These are phyloP conservation scores for Dothiorella sarmentorum DNA, from an alignment of 2,329 filamentous ascomycete species.

Conservation along the genomic window DNA sequence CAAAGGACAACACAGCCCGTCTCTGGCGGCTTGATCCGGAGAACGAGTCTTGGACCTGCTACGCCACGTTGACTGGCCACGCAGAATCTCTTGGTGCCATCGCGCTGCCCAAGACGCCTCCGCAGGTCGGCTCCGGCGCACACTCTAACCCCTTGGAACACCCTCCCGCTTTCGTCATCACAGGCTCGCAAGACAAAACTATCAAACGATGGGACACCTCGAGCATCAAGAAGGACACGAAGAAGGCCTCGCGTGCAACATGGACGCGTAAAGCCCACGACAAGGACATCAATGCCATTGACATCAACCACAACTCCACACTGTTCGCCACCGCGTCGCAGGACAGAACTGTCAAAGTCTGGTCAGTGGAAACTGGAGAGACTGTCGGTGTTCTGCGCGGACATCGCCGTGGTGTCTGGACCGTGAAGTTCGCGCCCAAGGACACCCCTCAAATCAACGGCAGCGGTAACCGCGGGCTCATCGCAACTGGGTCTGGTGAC, in stretches of 20 bases:
- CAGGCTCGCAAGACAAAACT: constrained; percentile 92
- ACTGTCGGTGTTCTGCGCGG: constrained; percentile 87
- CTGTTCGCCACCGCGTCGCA: constrained; percentile 95
- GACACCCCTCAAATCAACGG: constrained; percentile 59
- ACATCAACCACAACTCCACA: constrained; percentile 69
- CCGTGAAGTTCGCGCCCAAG: constrained; percentile 81
- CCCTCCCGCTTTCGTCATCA: constrained; percentile 80
- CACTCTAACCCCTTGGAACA: constrained; percentile 71
- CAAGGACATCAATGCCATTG: constrained; percentile 96
- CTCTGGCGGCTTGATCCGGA: constrained; percentile 82
- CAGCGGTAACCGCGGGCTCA: constrained; percentile 70
- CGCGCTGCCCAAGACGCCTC: constrained; percentile 68
- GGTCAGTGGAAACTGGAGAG: constrained; percentile 85
- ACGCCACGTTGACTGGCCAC: constrained; percentile 82
- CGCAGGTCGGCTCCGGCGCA: constrained; percentile 65
- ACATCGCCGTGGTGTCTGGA: constrained; percentile 94
- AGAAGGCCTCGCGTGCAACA: constrained; percentile 60
- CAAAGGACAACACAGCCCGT: constrained; percentile 92
- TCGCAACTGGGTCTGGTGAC: constrained; percentile 90
- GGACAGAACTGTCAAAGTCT: constrained; percentile 95
- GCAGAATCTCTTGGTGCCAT: constrained; percentile 92
- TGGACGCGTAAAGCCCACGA: constrained; percentile 96
- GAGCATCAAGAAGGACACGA: constrained; percentile 36
- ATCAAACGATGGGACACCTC: constrained; percentile 82
- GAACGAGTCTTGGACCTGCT: constrained; percentile 72